Conservation (phyloP, 768 basidiomycete genomes). For the Suillus bovinus region DNA sequence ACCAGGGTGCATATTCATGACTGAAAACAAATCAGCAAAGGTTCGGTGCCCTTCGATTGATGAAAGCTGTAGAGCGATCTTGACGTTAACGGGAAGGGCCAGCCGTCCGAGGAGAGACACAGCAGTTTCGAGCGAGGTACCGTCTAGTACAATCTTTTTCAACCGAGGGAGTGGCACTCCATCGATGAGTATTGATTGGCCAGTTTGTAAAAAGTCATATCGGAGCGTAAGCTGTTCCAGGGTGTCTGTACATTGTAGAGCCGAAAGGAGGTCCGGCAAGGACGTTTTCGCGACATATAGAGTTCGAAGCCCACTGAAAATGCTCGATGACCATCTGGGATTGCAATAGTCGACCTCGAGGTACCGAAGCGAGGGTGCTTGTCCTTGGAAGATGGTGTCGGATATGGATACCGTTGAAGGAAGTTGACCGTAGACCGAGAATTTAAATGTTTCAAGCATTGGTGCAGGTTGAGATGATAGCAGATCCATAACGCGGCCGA, state of each 20-base stretch:
- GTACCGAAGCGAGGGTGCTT: background rate
- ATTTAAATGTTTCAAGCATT: background rate
- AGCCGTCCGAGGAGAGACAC: background rate
- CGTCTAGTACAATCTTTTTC: background rate
- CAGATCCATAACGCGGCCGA: background rate
- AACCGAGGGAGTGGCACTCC: background rate
- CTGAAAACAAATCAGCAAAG: background rate
- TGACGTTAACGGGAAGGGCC: background rate
- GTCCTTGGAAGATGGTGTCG: background rate
- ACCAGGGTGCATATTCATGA: background rate
- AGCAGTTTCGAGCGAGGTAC: background rate
- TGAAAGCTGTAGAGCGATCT: background rate
- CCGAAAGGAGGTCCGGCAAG: background rate
- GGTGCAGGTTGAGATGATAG: background rate
- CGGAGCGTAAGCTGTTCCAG: background rate
- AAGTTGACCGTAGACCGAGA: background rate
- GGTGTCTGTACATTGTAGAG: background rate
- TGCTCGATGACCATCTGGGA: background rate
- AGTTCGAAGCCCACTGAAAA: background rate
- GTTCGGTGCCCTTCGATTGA: background rate
- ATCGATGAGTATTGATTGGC: background rate
- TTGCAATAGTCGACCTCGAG: background rate
- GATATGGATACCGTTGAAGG: background rate
- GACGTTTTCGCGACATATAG: background rate
- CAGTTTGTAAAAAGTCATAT: background rate